phyloP scores from a whole-genome alignment of 2,329 filamentous ascomycete genomes.

The Neocatenulostroma microsporum region DNA sequence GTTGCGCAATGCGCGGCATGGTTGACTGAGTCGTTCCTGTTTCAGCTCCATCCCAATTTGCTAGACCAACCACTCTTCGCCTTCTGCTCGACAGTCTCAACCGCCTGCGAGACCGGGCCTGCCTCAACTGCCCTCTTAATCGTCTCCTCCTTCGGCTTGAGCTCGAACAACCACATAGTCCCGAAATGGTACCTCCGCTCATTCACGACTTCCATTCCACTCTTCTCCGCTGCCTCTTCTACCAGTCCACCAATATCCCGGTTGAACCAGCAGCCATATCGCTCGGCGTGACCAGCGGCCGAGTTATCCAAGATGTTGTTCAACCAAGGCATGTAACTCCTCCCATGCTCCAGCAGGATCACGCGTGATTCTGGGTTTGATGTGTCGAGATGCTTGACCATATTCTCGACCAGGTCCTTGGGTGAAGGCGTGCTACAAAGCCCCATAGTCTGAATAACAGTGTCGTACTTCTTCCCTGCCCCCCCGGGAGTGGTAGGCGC shows the following conservation, averaged over 20 bases:
- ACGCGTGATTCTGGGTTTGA: conserved; percentile 40
- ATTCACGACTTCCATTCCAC: conserved; percentile 40
- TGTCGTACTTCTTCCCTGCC: conserved; percentile 39
- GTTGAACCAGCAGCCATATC: conserved; percentile 48
- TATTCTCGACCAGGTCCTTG: conserved; percentile 37
- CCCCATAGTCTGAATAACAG: conserved; percentile 46
- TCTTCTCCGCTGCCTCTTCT: conserved; percentile 39
- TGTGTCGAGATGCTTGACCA: conserved; percentile 32
- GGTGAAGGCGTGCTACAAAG: conserved; percentile 43
- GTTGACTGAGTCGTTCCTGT: too few species aligned
- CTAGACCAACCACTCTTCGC: conserved; percentile 10
- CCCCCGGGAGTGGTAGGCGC: too few species aligned
- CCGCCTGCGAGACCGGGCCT: background rate
- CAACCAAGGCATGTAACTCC: conserved; percentile 41
- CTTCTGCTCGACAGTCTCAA: background rate
- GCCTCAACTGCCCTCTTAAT: conserved; percentile 3
- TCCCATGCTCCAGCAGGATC: conserved; percentile 45
- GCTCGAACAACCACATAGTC: conserved; percentile 43
- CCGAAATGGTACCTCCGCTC: conserved; percentile 42
- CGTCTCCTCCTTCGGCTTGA: conserved; percentile 29
- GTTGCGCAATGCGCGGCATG: too few species aligned
- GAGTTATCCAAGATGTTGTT: conserved; percentile 40
- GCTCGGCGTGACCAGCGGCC: conserved; percentile 41
- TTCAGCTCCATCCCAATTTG: conserved; percentile 10
- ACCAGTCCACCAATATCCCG: conserved; percentile 45